Percentiles rank a stretch among this genome's conserved stretches.
These are phyloP conservation scores for Nannizzia gypsea DNA, from an alignment of 2,329 filamentous ascomycete genomes.

Conservation along the genomic window DNA sequence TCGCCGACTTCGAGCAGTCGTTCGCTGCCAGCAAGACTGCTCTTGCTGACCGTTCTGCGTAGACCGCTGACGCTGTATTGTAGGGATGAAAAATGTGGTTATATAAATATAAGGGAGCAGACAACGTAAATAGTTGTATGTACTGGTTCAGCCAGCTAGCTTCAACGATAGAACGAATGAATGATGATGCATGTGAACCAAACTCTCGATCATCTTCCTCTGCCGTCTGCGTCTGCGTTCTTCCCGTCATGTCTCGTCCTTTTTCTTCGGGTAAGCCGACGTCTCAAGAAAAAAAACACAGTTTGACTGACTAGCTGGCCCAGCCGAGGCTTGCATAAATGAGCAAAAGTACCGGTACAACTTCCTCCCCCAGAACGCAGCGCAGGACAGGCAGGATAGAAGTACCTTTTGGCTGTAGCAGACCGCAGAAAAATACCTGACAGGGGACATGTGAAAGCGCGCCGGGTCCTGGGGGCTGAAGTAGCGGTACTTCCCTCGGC, in stretches of 20 bases:
- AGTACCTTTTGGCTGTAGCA: background rate
- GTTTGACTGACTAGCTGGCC: no score
- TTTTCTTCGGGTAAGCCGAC: background rate
- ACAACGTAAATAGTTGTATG: no score
- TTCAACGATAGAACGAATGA: background rate
- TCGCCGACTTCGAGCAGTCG: slow-evolving; percentile 86
- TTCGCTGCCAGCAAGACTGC: slow-evolving; percentile 46
- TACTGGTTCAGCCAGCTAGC: no score
- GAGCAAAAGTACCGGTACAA: background rate
- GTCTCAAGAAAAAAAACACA: no score
- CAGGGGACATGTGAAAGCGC: background rate
- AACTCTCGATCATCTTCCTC: no score
- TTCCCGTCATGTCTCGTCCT: background rate
- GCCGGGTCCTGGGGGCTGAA: background rate
- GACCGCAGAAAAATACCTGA: background rate
- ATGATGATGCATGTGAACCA: background rate
- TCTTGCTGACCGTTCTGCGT: slow-evolving; percentile 9
- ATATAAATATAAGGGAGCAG: background rate
- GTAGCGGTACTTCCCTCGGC: background rate
- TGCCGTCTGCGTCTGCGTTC: background rate
- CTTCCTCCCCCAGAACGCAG: background rate
- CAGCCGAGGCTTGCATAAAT: background rate
- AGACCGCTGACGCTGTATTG: background rate
- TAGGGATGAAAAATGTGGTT: background rate
- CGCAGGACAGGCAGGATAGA: background rate